Evolutionary conservation across 1,284 basidiomycete genomes (phyloP), one percentile per base, ranked within the genome.

Genomic region (Malassezia dermatis): DNA sequence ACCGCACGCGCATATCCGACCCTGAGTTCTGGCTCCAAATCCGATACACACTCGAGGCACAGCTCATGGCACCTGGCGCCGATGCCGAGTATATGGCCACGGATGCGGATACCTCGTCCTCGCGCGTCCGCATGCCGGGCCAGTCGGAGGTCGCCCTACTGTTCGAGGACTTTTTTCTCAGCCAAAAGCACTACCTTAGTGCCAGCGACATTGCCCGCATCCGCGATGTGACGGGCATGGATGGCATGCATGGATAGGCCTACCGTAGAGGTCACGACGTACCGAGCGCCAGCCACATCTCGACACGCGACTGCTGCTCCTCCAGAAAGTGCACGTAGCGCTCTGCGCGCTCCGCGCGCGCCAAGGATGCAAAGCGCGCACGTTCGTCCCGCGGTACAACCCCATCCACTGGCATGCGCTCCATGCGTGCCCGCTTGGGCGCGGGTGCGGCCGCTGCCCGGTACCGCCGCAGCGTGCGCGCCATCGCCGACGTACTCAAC

Each of bases 81-180:
- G 23, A 44, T 26, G 17, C 46, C 0, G 41, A 51, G 5, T 42
- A 31, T 15, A 48, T 48, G 35, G 51, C 48, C 17, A 26, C 37
- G 8, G 51, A 49, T 28, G 46, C 32, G 2, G 40, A 44, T 13
- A 17, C 31, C 24, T 41, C 26, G 23, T 31, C 54, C 26, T 24
- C 21, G 19, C 48, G 40, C 30, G 21, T 54, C 4, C 60, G 63
- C 37, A 26, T 48, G 3, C 59, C 48, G 10, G 71, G 71, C 4
- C 68, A 67, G 41, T 53, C 66, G n/a, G 71, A 73, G 56, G 61
- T 68, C 44, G 64, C 65, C 30, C 46, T 62, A 15, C 61, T 73
- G 48, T 73, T 69, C 52, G 71, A 73, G 52, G 70, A 72, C 54
- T 69, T 72, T 37, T 71, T 73, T 62, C 58, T 67, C 31, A 60